These are phyloP conservation scores for Tilletiopsis washingtonensis DNA, from an alignment of 1,284 basidiomycete species.

Conservation along the genomic window DNA sequence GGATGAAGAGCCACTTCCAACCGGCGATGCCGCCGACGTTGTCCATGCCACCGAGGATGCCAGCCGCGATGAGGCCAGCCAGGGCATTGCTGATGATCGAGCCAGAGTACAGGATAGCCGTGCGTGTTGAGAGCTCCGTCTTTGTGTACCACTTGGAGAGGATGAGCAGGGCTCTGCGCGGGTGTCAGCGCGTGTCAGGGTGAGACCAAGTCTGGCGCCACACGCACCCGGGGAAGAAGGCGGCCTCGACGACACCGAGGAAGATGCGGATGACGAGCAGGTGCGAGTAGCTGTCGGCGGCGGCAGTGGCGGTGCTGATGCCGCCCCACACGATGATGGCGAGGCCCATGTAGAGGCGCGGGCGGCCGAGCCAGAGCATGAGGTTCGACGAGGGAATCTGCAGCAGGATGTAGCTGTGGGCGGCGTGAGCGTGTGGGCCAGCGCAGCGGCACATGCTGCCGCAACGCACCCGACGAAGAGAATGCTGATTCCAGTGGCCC, in stretches of 20 bases:
- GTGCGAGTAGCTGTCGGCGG: background rate
- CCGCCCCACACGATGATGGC: conserved; percentile 30
- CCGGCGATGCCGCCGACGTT: conserved; percentile 1
- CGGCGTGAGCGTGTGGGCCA: too few relatives aligned
- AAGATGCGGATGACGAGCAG: conserved; percentile 7
- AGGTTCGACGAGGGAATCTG: conserved; percentile 52
- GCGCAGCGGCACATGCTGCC: too few relatives aligned
- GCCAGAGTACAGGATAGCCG: background rate
- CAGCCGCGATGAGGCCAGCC: conserved; percentile 10
- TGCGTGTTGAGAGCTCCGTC: conserved; percentile 6
- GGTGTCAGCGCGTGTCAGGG: too few relatives aligned
- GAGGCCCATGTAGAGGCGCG: conserved; percentile 35
- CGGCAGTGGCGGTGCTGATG: conserved; percentile 21
- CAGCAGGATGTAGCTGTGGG: conserved; percentile 54
- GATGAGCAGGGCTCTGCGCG: conserved; percentile 8
- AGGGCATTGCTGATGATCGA: conserved; percentile 8
- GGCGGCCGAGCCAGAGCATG: conserved; percentile 40
- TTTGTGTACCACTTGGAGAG: conserved; percentile 12
- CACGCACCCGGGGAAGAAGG: background rate
- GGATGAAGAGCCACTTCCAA: conserved; percentile 42
- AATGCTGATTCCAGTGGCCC: conserved; percentile 59
- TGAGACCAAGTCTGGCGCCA: too few relatives aligned
- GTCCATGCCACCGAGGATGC: conserved; percentile 4
- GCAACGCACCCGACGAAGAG: conserved; percentile 72
- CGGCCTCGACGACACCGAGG: conserved; percentile 10